Evolutionary conservation across 768 basidiomycete genomes (phyloP).

Genomic region (Suillus occidentalis): DNA sequence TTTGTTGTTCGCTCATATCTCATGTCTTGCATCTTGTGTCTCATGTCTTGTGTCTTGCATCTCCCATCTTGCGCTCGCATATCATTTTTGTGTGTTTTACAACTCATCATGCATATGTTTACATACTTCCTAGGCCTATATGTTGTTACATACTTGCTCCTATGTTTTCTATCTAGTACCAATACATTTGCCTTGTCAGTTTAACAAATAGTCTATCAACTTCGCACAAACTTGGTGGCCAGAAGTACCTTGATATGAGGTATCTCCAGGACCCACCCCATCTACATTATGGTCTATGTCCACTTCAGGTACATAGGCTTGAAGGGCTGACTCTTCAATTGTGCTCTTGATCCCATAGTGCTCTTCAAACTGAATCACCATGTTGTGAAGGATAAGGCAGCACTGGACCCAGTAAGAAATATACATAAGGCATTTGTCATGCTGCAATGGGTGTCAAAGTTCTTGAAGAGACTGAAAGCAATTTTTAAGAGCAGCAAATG

Average conservation of each 20-base stretch:
- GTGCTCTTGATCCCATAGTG: not conserved
- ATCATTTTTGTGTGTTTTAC: too few relatives aligned
- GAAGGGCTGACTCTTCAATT: not conserved
- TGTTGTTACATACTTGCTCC: not conserved
- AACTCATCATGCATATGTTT: not conserved
- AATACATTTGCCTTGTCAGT: not conserved
- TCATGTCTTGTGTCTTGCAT: too few relatives aligned
- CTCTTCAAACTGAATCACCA: not conserved
- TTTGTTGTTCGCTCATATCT: too few relatives aligned
- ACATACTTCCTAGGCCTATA: too few relatives aligned
- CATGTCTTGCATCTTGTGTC: not conserved
- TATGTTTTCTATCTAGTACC: not conserved
- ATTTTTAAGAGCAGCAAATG: too few relatives aligned
- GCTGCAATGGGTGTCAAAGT: too few relatives aligned
- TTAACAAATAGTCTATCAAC: not conserved
- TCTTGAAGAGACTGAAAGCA: too few relatives aligned
- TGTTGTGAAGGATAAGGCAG: conserved; percentile 7
- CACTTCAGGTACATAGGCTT: not conserved
- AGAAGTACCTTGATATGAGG: not conserved
- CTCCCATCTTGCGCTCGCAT: too few relatives aligned
- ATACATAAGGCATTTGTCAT: not conserved
- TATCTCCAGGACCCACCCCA: not conserved
- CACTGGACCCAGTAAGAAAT: not conserved
- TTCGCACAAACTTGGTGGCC: not conserved
- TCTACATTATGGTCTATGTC: not conserved